Conservation (phyloP, 129 eudicot genomes). For the Silybum marianum region DNA sequence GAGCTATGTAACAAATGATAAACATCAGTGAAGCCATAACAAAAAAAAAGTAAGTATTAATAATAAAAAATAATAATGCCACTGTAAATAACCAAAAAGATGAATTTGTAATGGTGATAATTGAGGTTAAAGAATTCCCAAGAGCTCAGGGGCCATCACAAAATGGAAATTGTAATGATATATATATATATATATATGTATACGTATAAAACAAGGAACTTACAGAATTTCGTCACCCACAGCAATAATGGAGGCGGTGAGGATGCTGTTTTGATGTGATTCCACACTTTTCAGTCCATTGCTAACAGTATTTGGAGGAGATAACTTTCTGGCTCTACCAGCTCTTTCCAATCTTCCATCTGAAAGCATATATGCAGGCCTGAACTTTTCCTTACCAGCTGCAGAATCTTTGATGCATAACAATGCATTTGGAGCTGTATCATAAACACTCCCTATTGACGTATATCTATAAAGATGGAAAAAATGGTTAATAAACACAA, state of each 20-base stretch:
- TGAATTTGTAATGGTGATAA: not conserved
- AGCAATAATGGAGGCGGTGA: slow-evolving; percentile 68
- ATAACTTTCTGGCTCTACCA: slow-evolving; percentile 63
- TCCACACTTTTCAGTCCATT: slow-evolving; percentile 49
- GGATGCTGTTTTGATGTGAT: slow-evolving; percentile 25
- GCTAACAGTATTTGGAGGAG: slow-evolving; percentile 31
- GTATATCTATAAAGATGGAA: slow-evolving; percentile 51
- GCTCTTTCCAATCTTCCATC: slow-evolving; percentile 92
- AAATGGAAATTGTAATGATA: too few species aligned
- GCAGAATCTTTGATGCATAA: slow-evolving; percentile 41
- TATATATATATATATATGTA: too few species aligned
- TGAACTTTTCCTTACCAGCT: slow-evolving; percentile 51
- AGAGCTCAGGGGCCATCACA: too few species aligned
- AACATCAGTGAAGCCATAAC: slow-evolving; percentile 26
- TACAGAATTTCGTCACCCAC: slow-evolving; percentile 89
- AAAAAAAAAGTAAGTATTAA: not conserved
- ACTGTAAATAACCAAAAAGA: not conserved
- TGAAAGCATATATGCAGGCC: slow-evolving; percentile 72
- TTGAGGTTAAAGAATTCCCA: too few species aligned
- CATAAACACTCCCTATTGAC: slow-evolving; percentile 83
- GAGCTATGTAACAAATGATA: slow-evolving; percentile 67
- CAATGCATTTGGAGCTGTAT: slow-evolving; percentile 72
- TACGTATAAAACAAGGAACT: slow-evolving; percentile 30
- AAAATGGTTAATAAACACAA: not conserved
- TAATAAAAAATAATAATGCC: not conserved